phyloP scores from a whole-genome alignment of 2,329 filamentous ascomycete species.

The Xylaria sp. region DNA sequence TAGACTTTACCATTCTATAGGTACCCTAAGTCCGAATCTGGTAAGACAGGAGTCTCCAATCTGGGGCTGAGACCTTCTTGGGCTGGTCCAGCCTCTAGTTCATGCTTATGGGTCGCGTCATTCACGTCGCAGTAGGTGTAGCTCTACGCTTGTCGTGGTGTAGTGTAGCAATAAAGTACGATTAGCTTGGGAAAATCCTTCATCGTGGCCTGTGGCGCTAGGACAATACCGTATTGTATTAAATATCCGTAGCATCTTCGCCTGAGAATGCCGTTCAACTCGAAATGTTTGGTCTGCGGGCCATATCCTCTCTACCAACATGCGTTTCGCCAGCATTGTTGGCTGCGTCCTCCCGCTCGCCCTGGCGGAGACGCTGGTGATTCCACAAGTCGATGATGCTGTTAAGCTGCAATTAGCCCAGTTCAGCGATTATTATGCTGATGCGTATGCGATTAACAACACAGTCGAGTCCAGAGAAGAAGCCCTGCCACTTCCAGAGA shows the following conservation, averaged over 20 bases:
- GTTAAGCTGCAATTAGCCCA: conserved; percentile 31
- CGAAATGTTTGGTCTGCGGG: not conserved
- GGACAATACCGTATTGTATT: not conserved
- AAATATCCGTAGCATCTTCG: conserved; percentile 15
- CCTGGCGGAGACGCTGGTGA: conserved; percentile 32
- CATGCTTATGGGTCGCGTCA: conserved; percentile 1
- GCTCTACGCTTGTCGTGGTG: not conserved
- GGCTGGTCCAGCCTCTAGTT: conserved; percentile 3
- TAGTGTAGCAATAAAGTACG: not conserved
- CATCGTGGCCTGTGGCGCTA: not conserved
- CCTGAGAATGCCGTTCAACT: not conserved
- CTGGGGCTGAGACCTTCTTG: conserved; percentile 11
- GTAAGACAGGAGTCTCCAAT: not conserved
- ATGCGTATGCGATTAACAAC: conserved; percentile 13
- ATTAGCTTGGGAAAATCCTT: not conserved
- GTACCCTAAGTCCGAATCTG: conserved; percentile 5
- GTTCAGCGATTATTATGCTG: conserved; percentile 30
- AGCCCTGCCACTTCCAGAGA: not conserved
- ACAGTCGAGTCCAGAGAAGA: conserved; percentile 11
- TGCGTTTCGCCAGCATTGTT: conserved; percentile 27
- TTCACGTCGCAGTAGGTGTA: not conserved
- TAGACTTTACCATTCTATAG: conserved; percentile 11
- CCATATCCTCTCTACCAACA: conserved; percentile 18
- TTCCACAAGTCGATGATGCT: conserved; percentile 33
- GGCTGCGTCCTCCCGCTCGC: conserved; percentile 26